Base-by-base conservation (phyloP, 2,329 filamentous ascomycete genomes). In the Sarocladium kiliense region DNA sequence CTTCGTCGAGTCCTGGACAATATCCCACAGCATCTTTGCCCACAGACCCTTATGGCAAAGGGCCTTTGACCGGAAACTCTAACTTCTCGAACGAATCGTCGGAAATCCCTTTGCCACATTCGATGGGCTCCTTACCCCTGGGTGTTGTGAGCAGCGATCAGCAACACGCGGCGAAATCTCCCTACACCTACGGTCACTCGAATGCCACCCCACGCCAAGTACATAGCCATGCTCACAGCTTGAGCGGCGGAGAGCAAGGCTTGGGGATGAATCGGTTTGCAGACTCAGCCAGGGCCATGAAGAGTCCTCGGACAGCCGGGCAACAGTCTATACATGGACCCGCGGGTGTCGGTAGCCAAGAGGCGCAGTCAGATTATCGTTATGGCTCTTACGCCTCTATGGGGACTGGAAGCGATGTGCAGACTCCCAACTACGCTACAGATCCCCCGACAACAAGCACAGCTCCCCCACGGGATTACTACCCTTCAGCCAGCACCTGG, bases 191-290 rank as follows among this genome's bases (percentile, higher is more conserved):
- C 63, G 73, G 77, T 25, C 76, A 77, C 30, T 71, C 76, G 12
- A 74, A 77, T 3, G 76, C 77, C 3, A 75, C 77, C 1, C 73
- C 79, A 4, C 72, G 77, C 3, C 78, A 79, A 47, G 68, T 82
- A 3, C 75, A 79, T 68, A 37, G 75, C 69, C 45, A 66, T 66
- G 60, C 66, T 44, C 58, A 68, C 47, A 58, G 62, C 53, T 61
- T 74, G n/a, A 64, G 68, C 36, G 63, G 64, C 50, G 65, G 73
- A 2, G 77, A 79, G 54, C 73, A 69, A 56, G 71, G 71, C 19
- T 71, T 82, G 55, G 80, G 71, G 61, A 75, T 84, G 45, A 80
- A 81, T 11, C 74, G 81, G 59, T 84, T 83, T 61, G 74, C 84
- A 49, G 81, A 84, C 63, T 80, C 77, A 59, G 73, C 77, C 5